Conservation (phyloP, 1,284 basidiomycete species). For the Ustilago lituana region DNA sequence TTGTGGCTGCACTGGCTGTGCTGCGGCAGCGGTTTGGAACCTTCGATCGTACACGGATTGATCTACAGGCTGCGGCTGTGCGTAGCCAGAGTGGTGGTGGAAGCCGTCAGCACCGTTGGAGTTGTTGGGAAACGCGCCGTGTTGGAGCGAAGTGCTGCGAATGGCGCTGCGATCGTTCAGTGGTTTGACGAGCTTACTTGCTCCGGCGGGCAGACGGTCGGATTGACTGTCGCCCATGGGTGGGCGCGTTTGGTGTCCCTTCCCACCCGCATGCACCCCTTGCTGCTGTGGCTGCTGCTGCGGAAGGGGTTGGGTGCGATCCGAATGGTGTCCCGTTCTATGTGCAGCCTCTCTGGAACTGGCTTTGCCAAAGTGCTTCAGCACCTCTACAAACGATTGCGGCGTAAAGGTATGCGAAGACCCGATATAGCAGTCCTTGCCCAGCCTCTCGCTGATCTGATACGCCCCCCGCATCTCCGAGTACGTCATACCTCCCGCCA, state of each 20-base stretch:
- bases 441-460: slow-evolving; percentile 77
- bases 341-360: slow-evolving; percentile 24
- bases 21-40: slow-evolving; percentile 15
- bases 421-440: slow-evolving; percentile 91
- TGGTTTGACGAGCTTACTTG: slow-evolving; percentile 36
- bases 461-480: slow-evolving; percentile 92
- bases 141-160: slow-evolving; percentile 24
- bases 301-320: no score
- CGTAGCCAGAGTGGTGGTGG: slow-evolving; percentile 16
- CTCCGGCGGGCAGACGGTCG: slow-evolving; percentile 34
- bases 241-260: no score
- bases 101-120: slow-evolving; percentile 3
- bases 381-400: slow-evolving; percentile 82
- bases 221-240: no score
- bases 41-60: slow-evolving; percentile 29
- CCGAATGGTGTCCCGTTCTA: neutral
- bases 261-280: no score
- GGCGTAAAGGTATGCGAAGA: slow-evolving; percentile 90
- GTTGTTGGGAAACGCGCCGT: slow-evolving; percentile 12
- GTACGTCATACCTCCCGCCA: slow-evolving; percentile 95
- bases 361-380: slow-evolving; percentile 72
- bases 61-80: slow-evolving; percentile 3
- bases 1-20: neutral
- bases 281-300: neutral
- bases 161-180: slow-evolving; percentile 48